These are phyloP conservation scores for Xerocomellus chrysenteron DNA, from an alignment of 768 basidiomycete genomes.

Conservation along the genomic window DNA sequence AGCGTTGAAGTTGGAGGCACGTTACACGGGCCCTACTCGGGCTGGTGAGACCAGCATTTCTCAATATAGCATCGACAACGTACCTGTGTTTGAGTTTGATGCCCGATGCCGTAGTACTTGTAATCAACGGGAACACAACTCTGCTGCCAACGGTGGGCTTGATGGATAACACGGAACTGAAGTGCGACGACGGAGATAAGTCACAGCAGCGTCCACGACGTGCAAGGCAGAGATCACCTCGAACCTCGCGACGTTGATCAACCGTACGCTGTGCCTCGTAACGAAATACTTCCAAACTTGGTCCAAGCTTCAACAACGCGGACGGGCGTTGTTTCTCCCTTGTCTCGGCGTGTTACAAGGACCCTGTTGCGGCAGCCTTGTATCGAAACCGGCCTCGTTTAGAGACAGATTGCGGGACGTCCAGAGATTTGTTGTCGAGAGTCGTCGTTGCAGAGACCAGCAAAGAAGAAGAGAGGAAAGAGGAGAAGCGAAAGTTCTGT, in stretches of 20 bases:
- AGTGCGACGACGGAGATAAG: constrained; percentile 22
- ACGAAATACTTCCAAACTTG: constrained; percentile 13
- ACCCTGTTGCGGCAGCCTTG: constrained; percentile 2
- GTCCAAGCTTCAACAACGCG: constrained; percentile 1
- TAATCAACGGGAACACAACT: background rate
- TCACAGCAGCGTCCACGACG: constrained; percentile 13
- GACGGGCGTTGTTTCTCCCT: constrained; percentile 3
- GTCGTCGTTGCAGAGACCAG: background rate
- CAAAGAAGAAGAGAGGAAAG: background rate
- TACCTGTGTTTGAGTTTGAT: constrained; percentile 2
- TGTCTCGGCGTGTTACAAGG: constrained; percentile 18
- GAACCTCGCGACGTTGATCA: background rate
- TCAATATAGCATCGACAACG: constrained; percentile 2
- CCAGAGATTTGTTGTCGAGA: background rate
- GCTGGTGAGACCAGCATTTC: background rate
- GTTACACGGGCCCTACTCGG: background rate
- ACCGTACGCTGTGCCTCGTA: constrained; percentile 4
- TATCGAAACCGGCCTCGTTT: constrained; percentile 4
- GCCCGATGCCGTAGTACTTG: background rate
- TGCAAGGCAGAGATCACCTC: background rate
- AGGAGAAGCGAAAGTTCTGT: background rate
- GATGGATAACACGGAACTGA: constrained; percentile 19
- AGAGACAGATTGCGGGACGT: constrained; percentile 1
- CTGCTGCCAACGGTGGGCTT: background rate
- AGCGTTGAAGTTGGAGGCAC: background rate